phyloP scores from a whole-genome alignment of 2,329 filamentous ascomycete species.

The Trichothecium sympodiale region DNA sequence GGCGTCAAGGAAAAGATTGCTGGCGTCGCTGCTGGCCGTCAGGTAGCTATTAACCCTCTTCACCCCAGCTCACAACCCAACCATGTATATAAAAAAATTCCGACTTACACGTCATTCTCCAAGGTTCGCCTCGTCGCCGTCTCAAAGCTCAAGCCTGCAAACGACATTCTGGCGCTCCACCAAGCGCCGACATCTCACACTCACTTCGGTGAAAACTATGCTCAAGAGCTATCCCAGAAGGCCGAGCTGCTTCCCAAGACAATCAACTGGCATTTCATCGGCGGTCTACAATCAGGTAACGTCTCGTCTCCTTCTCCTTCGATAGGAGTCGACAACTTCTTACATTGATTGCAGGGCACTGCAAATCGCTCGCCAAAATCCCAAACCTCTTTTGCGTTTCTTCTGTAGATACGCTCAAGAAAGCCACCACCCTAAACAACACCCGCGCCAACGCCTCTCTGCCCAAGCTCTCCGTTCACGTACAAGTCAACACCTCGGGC shows the following conservation, averaged over 20 bases:
- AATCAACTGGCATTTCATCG: constrained; percentile 95
- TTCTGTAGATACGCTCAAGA: constrained; percentile 79
- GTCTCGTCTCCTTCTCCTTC: not conserved
- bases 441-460: constrained; percentile 42
- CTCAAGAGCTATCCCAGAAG: constrained; percentile 82
- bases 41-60: too few species aligned
- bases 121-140: constrained; percentile 84
- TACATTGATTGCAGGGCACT: constrained; percentile 55
- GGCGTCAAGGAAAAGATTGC: constrained; percentile 47
- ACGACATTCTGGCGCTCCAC: constrained; percentile 81
- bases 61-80: too few species aligned
- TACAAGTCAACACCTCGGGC: constrained; percentile 92
- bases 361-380: constrained; percentile 74
- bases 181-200: constrained; percentile 44
- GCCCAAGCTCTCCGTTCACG: constrained; percentile 57
- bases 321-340: not conserved
- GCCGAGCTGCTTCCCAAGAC: constrained; percentile 62
- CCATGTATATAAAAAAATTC: too few species aligned
- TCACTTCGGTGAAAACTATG: constrained; percentile 97
- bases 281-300: constrained; percentile 67
- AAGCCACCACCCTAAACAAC: constrained; percentile 71
- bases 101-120: not conserved
- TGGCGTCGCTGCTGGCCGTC: constrained; percentile 38
- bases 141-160: constrained; percentile 88
- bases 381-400: constrained; percentile 87